Conservation (phyloP, 176 grass and related monocot genomes). For the Paspalum vaginatum region DNA sequence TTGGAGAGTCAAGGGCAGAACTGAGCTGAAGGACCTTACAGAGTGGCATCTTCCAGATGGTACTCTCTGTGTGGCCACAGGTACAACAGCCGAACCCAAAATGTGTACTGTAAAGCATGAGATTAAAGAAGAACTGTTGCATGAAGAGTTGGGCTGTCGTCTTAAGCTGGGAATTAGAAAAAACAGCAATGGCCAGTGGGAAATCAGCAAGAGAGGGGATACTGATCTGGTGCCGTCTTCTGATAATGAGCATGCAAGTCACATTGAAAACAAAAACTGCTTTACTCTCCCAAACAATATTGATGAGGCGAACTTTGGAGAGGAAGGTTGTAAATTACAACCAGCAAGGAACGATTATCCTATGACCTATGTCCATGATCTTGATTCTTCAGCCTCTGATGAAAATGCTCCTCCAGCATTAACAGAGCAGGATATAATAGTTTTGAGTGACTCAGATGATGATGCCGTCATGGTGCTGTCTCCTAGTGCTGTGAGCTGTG, state of each 20-base stretch:
- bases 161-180: constrained; percentile 62
- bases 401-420: constrained; percentile 43
- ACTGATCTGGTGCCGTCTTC: constrained; percentile 26
- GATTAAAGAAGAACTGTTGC: constrained; percentile 50
- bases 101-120: constrained; percentile 44
- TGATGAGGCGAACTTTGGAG: constrained; percentile 27
- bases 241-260: constrained; percentile 24
- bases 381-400: constrained; percentile 51
- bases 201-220: constrained; percentile 46
- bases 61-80: constrained; percentile 49
- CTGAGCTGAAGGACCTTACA: constrained; percentile 57
- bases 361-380: constrained; percentile 36
- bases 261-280: constrained; percentile 36
- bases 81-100: constrained; percentile 29
- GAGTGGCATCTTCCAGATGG: constrained; percentile 96
- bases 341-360: constrained; percentile 27
- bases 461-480: constrained; percentile 60
- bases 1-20: constrained; percentile 72
- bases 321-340: constrained; percentile 44
- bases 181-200: constrained; percentile 52
- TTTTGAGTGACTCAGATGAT: constrained; percentile 93
- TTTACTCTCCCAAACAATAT: constrained; percentile 31
- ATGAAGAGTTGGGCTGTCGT: constrained; percentile 29
- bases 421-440: constrained; percentile 63
- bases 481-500: constrained; percentile 42